Percentiles rank a stretch among this genome's conserved stretches.
Evolutionary conservation across 2,329 filamentous ascomycete genomes (phyloP).

Genomic region (Stagonosporopsis vannaccii): DNA sequence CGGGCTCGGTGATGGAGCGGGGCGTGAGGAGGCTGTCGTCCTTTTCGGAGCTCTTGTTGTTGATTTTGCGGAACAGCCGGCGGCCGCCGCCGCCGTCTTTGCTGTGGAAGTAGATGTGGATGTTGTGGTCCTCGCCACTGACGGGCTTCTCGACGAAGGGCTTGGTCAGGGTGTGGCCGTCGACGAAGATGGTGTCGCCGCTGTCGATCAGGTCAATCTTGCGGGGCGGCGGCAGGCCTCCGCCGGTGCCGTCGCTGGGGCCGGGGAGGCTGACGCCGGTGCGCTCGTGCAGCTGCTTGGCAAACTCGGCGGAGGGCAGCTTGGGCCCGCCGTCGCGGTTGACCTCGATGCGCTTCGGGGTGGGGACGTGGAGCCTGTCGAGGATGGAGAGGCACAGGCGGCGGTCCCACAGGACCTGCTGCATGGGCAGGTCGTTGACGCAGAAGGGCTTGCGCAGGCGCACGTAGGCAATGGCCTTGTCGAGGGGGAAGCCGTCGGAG

Average conservation of each 20-base stretch:
- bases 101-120: conserved; percentile 94
- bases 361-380: conserved; percentile 88
- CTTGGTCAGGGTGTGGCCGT: conserved; percentile 82
- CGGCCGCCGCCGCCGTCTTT: conserved; percentile 87
- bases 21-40: conserved; percentile 79
- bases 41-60: conserved; percentile 98
- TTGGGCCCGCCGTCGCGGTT: conserved; percentile 90
- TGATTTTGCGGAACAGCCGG: conserved; percentile 93
- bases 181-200: conserved; percentile 85
- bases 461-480: conserved; percentile 96
- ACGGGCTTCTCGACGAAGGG: conserved; percentile 98
- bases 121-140: conserved; percentile 98
- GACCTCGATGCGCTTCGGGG: conserved; percentile 86
- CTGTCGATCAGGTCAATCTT: conserved; percentile 88
- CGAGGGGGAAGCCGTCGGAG: conserved; percentile 93
- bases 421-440: conserved; percentile 97
- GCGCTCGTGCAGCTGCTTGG: conserved; percentile 78
- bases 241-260: conserved; percentile 70
- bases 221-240: conserved; percentile 63
- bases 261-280: conserved; percentile 80
- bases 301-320: conserved; percentile 79
- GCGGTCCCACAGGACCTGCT: conserved; percentile 95
- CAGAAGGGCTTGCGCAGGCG: conserved; percentile 94
- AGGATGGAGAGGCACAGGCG: conserved; percentile 87
- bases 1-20: conserved; percentile 79